Percentiles rank a stretch among this genome's conserved stretches.
phyloP scores from a whole-genome alignment of 306 rosid genomes.

The Prunus campanulata region DNA sequence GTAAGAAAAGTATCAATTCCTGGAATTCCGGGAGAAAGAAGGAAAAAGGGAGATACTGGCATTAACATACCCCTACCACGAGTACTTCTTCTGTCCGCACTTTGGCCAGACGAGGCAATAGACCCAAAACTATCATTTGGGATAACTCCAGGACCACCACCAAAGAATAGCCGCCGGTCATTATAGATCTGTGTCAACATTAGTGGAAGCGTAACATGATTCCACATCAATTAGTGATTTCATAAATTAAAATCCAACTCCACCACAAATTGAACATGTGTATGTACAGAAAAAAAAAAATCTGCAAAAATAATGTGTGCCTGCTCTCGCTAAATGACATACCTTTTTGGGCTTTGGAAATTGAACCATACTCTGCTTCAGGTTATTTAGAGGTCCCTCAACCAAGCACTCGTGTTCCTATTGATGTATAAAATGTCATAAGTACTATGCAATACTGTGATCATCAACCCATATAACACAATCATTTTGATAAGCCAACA shows the following conservation, averaged over 20 bases:
- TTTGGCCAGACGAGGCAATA: conserved; percentile 51
- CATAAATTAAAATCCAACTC: neutral
- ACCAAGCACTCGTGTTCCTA: conserved; percentile 99
- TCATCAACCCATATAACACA: neutral
- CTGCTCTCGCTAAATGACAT: neutral
- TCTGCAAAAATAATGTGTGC: neutral
- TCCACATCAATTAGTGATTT: neutral
- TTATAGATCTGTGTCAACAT: conserved; percentile 67
- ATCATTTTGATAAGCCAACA: neutral
- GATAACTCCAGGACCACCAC: conserved; percentile 87
- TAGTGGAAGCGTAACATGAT: conserved; percentile 18
- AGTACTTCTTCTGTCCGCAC: conserved; percentile 65
- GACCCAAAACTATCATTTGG: conserved; percentile 71
- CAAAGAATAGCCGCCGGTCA: conserved; percentile 87
- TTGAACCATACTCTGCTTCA: conserved; percentile 99
- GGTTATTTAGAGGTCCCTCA: conserved; percentile 93
- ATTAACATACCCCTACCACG: conserved; percentile 87
- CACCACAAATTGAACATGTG: neutral
- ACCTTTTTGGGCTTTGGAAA: conserved; percentile 99
- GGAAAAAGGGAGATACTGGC: neutral
- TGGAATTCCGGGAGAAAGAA: neutral
- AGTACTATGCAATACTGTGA: neutral
- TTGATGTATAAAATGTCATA: neutral
- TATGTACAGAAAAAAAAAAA: neutral
- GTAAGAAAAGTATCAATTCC: neutral